Conservation (phyloP, 352 stramenopile genomes). For the Phytophthora hibernalis region DNA sequence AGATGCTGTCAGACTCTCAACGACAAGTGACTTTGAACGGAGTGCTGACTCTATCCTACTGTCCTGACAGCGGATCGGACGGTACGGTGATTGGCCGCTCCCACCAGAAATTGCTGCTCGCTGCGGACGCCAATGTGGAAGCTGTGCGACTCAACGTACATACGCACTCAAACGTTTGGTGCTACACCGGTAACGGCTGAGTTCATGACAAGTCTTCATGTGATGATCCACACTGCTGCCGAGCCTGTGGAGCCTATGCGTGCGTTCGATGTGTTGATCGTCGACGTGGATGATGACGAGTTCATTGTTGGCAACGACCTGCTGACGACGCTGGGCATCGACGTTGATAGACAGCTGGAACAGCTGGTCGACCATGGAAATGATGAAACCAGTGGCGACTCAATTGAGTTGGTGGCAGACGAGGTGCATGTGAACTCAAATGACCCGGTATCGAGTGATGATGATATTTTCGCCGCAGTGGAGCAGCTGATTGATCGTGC, state of each 20-base stretch:
- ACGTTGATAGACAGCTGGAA: too few relatives aligned
- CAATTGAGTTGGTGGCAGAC: too few relatives aligned
- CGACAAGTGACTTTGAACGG: slow-evolving; percentile 9
- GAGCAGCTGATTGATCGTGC: too few relatives aligned
- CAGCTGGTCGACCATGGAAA: too few relatives aligned
- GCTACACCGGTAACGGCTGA: not conserved
- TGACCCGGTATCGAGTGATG: too few relatives aligned
- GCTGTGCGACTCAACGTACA: not conserved
- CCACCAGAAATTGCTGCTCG: not conserved
- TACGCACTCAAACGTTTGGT: slow-evolving; percentile 8
- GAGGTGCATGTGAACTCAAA: too few relatives aligned
- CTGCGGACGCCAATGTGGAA: not conserved
- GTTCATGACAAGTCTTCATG: not conserved
- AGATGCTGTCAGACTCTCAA: not conserved
- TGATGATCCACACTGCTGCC: slow-evolving; percentile 19
- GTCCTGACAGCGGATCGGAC: slow-evolving; percentile 15
- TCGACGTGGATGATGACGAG: slow-evolving; percentile 12
- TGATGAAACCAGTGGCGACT: too few relatives aligned
- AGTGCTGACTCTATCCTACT: slow-evolving; percentile 9
- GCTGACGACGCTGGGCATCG: too few relatives aligned
- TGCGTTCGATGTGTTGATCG: not conserved
- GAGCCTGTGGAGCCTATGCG: slow-evolving; percentile 3
- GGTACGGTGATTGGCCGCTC: slow-evolving; percentile 8
- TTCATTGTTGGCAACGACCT: slow-evolving; percentile 31
- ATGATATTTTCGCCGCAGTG: too few relatives aligned